Percentiles rank a stretch among this genome's conserved stretches.
phyloP scores from a whole-genome alignment of 2,329 filamentous ascomycete species.

The Fusarium sp. region DNA sequence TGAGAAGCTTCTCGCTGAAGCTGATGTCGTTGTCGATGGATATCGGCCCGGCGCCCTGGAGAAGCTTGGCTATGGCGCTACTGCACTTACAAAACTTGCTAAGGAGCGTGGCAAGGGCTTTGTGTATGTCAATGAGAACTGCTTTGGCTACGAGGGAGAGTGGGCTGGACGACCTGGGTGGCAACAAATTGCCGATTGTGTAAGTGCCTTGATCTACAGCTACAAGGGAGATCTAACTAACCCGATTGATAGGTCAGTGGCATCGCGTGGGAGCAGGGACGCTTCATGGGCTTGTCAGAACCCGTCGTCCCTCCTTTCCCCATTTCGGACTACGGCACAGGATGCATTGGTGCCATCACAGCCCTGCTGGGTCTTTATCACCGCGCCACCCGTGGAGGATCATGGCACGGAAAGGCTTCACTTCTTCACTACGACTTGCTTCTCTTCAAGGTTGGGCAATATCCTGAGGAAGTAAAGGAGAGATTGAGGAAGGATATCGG shows the following conservation, averaged over 20 bases:
- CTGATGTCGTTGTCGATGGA: constrained; percentile 72
- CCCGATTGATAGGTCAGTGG: constrained; percentile 55
- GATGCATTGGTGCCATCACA: constrained; percentile 74
- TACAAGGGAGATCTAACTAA: background rate
- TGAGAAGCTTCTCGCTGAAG: constrained; percentile 65
- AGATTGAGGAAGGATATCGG: constrained; percentile 58
- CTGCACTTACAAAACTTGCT: constrained; percentile 61
- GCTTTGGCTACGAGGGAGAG: constrained; percentile 68
- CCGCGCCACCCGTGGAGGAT: constrained; percentile 69
- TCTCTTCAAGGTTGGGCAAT: constrained; percentile 67
- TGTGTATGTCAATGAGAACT: constrained; percentile 75
- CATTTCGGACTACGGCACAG: constrained; percentile 73
- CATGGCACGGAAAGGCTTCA: constrained; percentile 70
- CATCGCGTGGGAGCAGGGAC: constrained; percentile 68
- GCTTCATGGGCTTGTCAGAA: constrained; percentile 67
- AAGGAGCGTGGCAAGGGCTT: constrained; percentile 66
- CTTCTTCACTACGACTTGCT: constrained; percentile 74
- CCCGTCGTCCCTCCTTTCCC: constrained; percentile 72
- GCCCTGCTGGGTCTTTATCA: constrained; percentile 70
- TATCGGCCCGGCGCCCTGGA: constrained; percentile 73
- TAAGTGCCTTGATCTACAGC: constrained; percentile 26
- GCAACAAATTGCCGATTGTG: constrained; percentile 76
- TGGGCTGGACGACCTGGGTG: constrained; percentile 72
- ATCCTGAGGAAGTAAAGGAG: constrained; percentile 61
- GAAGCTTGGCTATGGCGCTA: constrained; percentile 68